These are phyloP conservation scores for Cinnamomum micranthum DNA, from an alignment of 164 flowering plant genomes.

Conservation along the genomic window DNA sequence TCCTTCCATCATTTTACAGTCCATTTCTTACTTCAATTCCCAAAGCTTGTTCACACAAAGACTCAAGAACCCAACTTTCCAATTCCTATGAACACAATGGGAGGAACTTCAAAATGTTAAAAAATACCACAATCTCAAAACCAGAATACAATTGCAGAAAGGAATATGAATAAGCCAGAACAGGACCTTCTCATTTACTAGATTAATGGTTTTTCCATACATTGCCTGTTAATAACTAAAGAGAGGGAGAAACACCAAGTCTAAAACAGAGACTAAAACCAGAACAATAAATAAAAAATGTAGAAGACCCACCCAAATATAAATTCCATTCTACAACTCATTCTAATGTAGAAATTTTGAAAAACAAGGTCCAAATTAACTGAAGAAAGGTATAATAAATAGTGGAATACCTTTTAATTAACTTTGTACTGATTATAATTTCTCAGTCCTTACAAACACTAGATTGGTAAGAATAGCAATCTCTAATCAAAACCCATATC, in stretches of 20 bases:
- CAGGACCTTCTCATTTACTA: background rate
- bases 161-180: background rate
- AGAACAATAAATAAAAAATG: too few species aligned
- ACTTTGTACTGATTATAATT: background rate
- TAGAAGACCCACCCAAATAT: background rate
- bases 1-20: background rate
- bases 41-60: background rate
- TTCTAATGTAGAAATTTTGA: background rate
- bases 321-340: background rate
- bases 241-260: background rate
- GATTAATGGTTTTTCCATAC: background rate
- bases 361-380: background rate
- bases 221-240: background rate
- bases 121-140: background rate
- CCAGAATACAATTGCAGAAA: background rate
- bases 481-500: background rate
- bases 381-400: too few species aligned
- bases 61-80: background rate
- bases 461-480: background rate
- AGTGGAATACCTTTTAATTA: background rate
- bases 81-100: background rate
- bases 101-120: background rate
- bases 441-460: background rate
- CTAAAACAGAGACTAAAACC: background rate
- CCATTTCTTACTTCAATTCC: background rate